These are phyloP conservation scores for Plasmodium chabaudi DNA, from an alignment of 169 alveolate genomes.

Conservation along the genomic window DNA sequence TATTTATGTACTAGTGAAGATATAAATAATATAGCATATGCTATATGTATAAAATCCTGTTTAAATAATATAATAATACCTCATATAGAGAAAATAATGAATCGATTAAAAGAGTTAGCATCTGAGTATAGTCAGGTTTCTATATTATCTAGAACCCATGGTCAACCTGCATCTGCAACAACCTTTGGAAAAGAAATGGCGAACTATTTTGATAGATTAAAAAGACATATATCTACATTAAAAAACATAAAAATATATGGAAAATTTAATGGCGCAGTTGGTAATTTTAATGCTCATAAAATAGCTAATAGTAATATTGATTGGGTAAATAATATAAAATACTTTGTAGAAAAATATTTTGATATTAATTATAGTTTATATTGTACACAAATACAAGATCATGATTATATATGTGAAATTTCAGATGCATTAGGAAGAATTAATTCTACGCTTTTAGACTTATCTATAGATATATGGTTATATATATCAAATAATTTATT, in stretches of 20 bases:
- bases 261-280: slow-evolving; percentile 98
- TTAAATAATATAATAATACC: slow-evolving; percentile 84
- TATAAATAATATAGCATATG: slow-evolving; percentile 94
- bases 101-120: slow-evolving; percentile 80
- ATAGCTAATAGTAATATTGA: slow-evolving; percentile 91
- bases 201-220: slow-evolving; percentile 81
- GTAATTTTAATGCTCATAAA: slow-evolving; percentile 94
- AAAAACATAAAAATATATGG: slow-evolving; percentile 87
- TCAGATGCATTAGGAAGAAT: slow-evolving; percentile 88
- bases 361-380: slow-evolving; percentile 91
- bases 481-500: slow-evolving; percentile 88
- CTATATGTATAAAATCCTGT: slow-evolving; percentile 88
- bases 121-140: slow-evolving; percentile 89
- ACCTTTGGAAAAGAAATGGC: slow-evolving; percentile 97
- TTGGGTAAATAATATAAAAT: slow-evolving; percentile 89
- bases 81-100: slow-evolving; percentile 77
- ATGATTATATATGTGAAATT: slow-evolving; percentile 93
- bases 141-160: slow-evolving; percentile 96
- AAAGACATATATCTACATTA: slow-evolving; percentile 33
- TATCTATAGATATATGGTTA: slow-evolving; percentile 95
- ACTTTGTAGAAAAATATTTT: slow-evolving; percentile 86
- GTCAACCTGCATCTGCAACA: slow-evolving; percentile 97
- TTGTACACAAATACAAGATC: slow-evolving; percentile 96
- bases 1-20: slow-evolving; percentile 96
- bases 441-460: slow-evolving; percentile 91